Conservation (phyloP, 1,284 basidiomycete genomes). For the Ceratorhiza oryzae-sativae region DNA sequence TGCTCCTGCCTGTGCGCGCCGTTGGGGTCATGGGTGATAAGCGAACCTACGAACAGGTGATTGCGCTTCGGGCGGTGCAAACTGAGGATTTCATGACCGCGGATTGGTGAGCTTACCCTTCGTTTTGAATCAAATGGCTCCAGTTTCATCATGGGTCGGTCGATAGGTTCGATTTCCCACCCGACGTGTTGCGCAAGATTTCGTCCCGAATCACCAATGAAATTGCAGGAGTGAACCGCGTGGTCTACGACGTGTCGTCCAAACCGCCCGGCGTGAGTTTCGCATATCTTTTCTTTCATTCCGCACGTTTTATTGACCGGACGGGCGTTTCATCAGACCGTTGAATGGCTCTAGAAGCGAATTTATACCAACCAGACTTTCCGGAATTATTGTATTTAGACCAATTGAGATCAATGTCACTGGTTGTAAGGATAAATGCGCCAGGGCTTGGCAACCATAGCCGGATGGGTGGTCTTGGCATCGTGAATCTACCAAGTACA, state of each 20-base stretch:
- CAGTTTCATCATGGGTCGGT: not conserved
- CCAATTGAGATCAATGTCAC: not conserved
- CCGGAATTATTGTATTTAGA: not conserved
- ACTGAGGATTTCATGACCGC: slow-evolving; percentile 98
- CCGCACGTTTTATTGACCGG: not conserved
- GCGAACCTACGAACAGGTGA: slow-evolving; percentile 97
- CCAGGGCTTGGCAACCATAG: no score
- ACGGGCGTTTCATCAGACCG: slow-evolving; percentile 43
- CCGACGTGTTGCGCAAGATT: slow-evolving; percentile 87
- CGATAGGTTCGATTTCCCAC: slow-evolving; percentile 90
- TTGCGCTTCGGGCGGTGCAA: slow-evolving; percentile 88
- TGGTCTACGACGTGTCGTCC: slow-evolving; percentile 95
- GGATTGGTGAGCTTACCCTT: slow-evolving; percentile 70
- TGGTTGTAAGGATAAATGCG: no score
- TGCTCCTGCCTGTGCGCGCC: slow-evolving; percentile 94
- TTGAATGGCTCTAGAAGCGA: slow-evolving; percentile 49
- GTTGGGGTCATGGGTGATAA: slow-evolving; percentile 98
- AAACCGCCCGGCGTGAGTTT: slow-evolving; percentile 89
- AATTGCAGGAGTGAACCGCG: slow-evolving; percentile 90
- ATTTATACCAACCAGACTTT: no score
- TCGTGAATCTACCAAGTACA: no score
- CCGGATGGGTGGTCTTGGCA: no score
- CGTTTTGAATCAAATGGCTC: no score
- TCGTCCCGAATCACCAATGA: slow-evolving; percentile 99
- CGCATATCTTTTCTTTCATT: slow-evolving; percentile 4